Conservation (phyloP, 768 basidiomycete genomes). For the Mycena galopus region DNA sequence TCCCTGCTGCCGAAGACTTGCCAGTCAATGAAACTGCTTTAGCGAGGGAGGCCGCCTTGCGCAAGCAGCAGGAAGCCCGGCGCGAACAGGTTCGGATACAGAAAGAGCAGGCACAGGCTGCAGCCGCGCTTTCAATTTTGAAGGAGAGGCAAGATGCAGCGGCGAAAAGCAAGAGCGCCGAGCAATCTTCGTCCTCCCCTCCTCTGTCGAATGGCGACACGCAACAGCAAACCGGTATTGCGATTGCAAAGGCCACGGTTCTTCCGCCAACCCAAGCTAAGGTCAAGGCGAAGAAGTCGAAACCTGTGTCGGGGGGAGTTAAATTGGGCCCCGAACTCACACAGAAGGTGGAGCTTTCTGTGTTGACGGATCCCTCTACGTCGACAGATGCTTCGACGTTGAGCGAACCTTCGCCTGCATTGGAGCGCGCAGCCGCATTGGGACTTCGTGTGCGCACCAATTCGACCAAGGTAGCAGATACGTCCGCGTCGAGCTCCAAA, state of each 20-base stretch:
- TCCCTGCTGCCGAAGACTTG: constrained; percentile 6
- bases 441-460: constrained; percentile 27
- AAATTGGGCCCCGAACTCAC: constrained; percentile 24
- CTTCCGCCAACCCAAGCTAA: constrained; percentile 22
- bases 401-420: constrained; percentile 15
- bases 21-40: constrained; percentile 39
- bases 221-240: constrained; percentile 18
- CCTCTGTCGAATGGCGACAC: constrained; percentile 7
- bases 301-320: constrained; percentile 33
- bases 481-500: constrained; percentile 17
- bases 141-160: constrained; percentile 42
- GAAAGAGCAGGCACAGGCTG: constrained; percentile 46
- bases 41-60: constrained; percentile 46
- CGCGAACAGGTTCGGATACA: constrained; percentile 45
- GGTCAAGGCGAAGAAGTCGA: constrained; percentile 29
- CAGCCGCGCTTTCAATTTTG: constrained; percentile 45
- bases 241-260: background rate
- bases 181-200: constrained; percentile 18
- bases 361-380: background rate
- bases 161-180: constrained; percentile 28
- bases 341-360: background rate
- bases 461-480: background rate
- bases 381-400: background rate
- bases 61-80: constrained; percentile 47
- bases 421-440: constrained; percentile 30